Conservation (phyloP, 345 rosid genomes). For the Nephelium lappaceum region DNA sequence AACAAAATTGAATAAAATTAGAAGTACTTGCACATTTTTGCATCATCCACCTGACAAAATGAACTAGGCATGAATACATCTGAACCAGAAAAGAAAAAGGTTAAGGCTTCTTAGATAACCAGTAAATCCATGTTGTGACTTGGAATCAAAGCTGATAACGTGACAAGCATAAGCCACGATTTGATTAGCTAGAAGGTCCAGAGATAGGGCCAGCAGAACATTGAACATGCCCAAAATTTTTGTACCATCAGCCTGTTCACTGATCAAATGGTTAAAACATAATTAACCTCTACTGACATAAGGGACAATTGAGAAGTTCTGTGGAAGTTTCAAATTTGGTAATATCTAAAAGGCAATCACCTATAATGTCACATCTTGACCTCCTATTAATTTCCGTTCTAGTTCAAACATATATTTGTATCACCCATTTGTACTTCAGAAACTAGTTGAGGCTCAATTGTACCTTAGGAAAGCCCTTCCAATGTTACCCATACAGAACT, state of each 20-base stretch:
- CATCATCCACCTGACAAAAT: neutral
- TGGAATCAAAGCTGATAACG: conserved; percentile 3
- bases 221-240: neutral
- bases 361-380: neutral
- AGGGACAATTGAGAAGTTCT: neutral
- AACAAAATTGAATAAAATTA: conserved; percentile 12
- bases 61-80: neutral
- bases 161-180: neutral
- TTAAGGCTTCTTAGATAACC: neutral
- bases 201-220: neutral
- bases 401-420: conserved; percentile 1
- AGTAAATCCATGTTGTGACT: neutral
- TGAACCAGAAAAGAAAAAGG: neutral
- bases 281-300: neutral
- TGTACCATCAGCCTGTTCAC: neutral
- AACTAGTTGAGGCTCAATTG: neutral
- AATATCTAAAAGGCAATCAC: neutral
- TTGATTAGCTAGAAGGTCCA: neutral
- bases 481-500: neutral
- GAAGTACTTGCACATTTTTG: neutral
- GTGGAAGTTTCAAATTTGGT: neutral
- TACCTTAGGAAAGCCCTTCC: neutral
- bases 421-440: neutral
- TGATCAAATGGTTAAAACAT: neutral
- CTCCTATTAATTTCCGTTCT: conserved; percentile 5